Percentiles rank a stretch among this genome's conserved stretches.
phyloP scores from a whole-genome alignment of 2,329 filamentous ascomycete genomes.

The Nectriaceae sp. region DNA sequence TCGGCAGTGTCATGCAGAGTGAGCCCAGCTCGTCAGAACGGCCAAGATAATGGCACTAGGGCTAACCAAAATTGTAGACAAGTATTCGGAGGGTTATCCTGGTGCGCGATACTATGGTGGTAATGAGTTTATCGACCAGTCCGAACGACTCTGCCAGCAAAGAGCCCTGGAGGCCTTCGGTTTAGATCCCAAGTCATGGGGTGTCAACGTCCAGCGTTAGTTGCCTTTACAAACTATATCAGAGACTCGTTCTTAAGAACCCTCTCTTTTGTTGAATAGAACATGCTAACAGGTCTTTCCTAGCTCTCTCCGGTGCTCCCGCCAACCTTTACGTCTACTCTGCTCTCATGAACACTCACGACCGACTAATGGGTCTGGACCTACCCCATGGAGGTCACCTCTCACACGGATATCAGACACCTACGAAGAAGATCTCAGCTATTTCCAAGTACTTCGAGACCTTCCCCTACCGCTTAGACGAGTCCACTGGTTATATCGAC shows the following conservation, averaged over 20 bases:
- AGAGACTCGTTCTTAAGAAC: neutral
- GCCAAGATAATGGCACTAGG: neutral
- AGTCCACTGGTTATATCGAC: slow-evolving; percentile 90
- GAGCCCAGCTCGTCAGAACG: slow-evolving; percentile 30
- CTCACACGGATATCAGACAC: slow-evolving; percentile 96
- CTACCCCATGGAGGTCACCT: slow-evolving; percentile 95
- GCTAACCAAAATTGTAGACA: slow-evolving; percentile 58
- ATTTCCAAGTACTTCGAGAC: slow-evolving; percentile 99
- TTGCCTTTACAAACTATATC: slow-evolving; percentile 7
- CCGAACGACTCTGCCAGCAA: slow-evolving; percentile 87
- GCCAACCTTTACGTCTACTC: slow-evolving; percentile 94
- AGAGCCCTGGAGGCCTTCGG: slow-evolving; percentile 87
- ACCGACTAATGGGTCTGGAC: slow-evolving; percentile 95
- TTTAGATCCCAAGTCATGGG: slow-evolving; percentile 84
- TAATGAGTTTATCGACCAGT: slow-evolving; percentile 92
- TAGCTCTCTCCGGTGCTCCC: slow-evolving; percentile 74
- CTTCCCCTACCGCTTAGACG: slow-evolving; percentile 88
- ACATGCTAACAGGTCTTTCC: slow-evolving; percentile 7
- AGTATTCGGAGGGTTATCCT: slow-evolving; percentile 98
- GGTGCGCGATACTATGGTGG: slow-evolving; percentile 96
- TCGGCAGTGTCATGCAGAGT: slow-evolving; percentile 96
- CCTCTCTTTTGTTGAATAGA: slow-evolving; percentile 1
- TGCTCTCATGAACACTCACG: slow-evolving; percentile 87
- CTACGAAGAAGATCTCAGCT: slow-evolving; percentile 93
- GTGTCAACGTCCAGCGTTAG: slow-evolving; percentile 90